Base-by-base conservation (phyloP, 106 monocot species). In the Dendrobium officinale region DNA sequence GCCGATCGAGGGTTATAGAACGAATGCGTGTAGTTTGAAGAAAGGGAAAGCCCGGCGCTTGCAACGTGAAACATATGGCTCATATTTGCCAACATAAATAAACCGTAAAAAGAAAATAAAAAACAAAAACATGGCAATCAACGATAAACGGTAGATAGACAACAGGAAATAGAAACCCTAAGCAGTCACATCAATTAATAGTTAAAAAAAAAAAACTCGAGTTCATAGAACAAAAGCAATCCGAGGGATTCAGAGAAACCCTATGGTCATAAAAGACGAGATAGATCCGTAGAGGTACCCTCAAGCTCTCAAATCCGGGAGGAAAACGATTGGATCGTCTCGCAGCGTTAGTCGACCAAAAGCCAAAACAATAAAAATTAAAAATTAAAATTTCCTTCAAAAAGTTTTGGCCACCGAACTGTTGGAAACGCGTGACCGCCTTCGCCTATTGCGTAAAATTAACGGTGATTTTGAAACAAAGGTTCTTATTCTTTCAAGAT, bases 381-480 rank as follows among this genome's bases (percentile, higher is more conserved):
- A n/a, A 61, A n/a, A 61, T 61, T 22, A 61, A 37, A 37, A 37
- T 37, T 37, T 37, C 37, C 37, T 37, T 37, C 3, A 37, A 37
- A 37, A 37, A n/a, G 33, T 70, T 70, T 10, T 37, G 13, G 37
- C 70, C 16, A 15, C 26, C 4, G 3, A 66, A 22, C 5, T 66
- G 24, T 66, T 26, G 64, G 64, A 66, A 66, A 66, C 29, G 70
- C 70, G 70, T 33, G 37, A 15, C 70, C 70, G 70, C 70, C 37
- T 70, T 33, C 37, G 15, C 37, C 29, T 16, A 2, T 37, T 33
- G 70, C 70, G 70, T 70, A 11, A 33, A 70, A n/a, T 37, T 37
- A 70, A 70, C 70, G 70, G 24, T 37, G 16, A 37, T 33, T 70
- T n/a, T 70, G 15, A 37, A 70, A 37, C 33, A 70, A 70, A 22